Conservation (phyloP, 2,329 filamentous ascomycete genomes). For the Arthrobotrys sinensis region DNA sequence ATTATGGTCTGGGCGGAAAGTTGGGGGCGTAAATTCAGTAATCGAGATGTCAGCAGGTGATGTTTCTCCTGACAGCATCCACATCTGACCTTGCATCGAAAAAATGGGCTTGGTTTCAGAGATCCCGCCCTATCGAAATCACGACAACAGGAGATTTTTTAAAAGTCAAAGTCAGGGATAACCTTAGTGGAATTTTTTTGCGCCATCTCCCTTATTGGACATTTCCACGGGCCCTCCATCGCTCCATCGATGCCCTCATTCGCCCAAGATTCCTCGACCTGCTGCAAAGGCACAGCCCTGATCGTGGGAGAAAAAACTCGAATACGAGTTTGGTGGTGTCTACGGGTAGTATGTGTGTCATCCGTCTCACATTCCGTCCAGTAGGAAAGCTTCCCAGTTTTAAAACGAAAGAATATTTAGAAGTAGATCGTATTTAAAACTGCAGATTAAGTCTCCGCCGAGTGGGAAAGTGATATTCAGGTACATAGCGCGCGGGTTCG, state of each 20-base stretch:
- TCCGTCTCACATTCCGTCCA: constrained; percentile 29
- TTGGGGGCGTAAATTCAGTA: constrained; percentile 14
- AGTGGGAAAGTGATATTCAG: constrained; percentile 38
- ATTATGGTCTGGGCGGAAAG: not conserved
- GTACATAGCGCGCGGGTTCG: constrained; percentile 28
- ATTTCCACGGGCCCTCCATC: constrained; percentile 15
- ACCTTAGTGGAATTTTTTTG: constrained; percentile 20
- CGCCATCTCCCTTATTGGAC: constrained; percentile 35
- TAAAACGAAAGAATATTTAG: constrained; percentile 12
- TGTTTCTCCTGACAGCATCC: constrained; percentile 25
- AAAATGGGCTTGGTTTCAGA: constrained; percentile 22
- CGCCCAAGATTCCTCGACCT: constrained; percentile 9
- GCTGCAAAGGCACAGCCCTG: constrained; percentile 8
- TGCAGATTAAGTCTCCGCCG: constrained; percentile 7
- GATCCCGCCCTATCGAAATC: constrained; percentile 28
- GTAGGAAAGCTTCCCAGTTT: constrained; percentile 42
- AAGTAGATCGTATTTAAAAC: constrained; percentile 29
- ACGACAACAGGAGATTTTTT: constrained; percentile 25
- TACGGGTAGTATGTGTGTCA: constrained; percentile 17
- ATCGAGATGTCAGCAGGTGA: constrained; percentile 28
- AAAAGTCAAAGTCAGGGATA: constrained; percentile 45
- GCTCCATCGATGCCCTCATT: constrained; percentile 19
- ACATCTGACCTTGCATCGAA: constrained; percentile 22
- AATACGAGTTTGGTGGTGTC: constrained; percentile 30
- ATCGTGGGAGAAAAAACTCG: not conserved